Evolutionary conservation across 495 filamentous ascomycete genomes (phyloP), one percentile per base, ranked within the genome.

Genomic region (Penicillium robsamsonii): DNA sequence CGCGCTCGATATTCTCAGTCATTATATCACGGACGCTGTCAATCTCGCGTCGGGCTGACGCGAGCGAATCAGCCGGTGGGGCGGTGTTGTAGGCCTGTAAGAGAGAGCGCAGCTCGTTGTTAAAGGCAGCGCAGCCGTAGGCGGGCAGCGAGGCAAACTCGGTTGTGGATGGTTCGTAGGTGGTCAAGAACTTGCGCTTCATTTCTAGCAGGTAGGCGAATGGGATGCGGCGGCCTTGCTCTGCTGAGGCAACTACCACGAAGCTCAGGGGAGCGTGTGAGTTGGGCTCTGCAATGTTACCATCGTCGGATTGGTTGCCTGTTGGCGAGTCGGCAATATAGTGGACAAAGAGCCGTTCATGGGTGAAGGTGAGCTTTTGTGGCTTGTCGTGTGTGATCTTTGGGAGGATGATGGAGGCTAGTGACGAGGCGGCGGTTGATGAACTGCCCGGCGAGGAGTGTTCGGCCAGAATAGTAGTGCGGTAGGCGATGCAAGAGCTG

Each of bases 1-100:
- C 84, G 53, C 92, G 80, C 82, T 99, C 94, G 62, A 99, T 99
- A 73, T 97, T 99, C 77, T 95, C 85, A 51, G 92, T 96, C 94
- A 99, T 99, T 67, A 99, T 96, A 30, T 92, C 91, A 44, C 88
- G 78, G 41, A 96, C 94, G 59, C 88, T 90, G 53, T 96, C 92
- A 62, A 99, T 97, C 76, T 97, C 95, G 27, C 81, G 77, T 68
- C 89, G 87, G 30, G 87, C 92, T 51, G 88, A 92, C 37, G 80
- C 76, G 18, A 98, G 84, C 51, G 94, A 92, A 75, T 97, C 95
- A 41, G 91, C 79, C 61, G 88, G 82, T 58, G 84, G 78, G 42
- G 90, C 89, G 18, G 86, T 91, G 55, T 92, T 93, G 72, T 87
- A 95, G 60, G 90, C 87, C 24, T 89, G 79, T 80, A 98, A 93